These are phyloP conservation scores for Coemansia guatemalensis DNA, from an alignment of 192 early-diverging fungal genomes.

Conservation along the genomic window DNA sequence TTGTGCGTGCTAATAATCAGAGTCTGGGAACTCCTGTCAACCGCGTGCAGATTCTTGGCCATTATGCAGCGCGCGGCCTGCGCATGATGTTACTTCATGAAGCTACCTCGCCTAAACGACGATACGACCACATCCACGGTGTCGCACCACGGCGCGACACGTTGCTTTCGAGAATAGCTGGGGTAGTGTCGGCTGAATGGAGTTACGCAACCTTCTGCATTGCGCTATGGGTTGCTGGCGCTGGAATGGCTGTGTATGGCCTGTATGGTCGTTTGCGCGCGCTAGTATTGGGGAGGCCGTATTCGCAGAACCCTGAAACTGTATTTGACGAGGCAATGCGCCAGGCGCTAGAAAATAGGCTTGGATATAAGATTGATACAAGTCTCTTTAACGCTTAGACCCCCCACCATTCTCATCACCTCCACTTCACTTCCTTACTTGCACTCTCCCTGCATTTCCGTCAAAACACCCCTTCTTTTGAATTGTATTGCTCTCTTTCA, in stretches of 20 bases:
- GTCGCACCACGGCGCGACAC: slow-evolving; percentile 20
- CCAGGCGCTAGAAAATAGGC: slow-evolving; percentile 64
- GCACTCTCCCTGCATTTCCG: not conserved
- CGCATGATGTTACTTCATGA: slow-evolving; percentile 50
- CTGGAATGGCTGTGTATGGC: slow-evolving; percentile 42
- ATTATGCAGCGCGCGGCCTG: slow-evolving; percentile 66
- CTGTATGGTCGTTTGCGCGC: slow-evolving; percentile 25
- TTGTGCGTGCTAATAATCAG: slow-evolving; percentile 84
- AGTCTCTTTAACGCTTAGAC: slow-evolving; percentile 70
- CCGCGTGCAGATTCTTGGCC: slow-evolving; percentile 81
- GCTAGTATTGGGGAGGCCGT: slow-evolving; percentile 19
- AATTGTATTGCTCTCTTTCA: not conserved
- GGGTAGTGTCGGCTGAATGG: slow-evolving; percentile 31
- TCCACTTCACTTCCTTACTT: not conserved
- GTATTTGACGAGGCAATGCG: slow-evolving; percentile 73
- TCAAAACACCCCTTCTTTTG: too few relatives aligned
- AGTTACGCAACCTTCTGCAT: slow-evolving; percentile 43
- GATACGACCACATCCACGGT: slow-evolving; percentile 15
- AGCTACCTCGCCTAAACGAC: slow-evolving; percentile 16
- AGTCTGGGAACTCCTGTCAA: slow-evolving; percentile 83
- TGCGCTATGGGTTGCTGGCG: slow-evolving; percentile 46
- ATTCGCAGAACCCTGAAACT: slow-evolving; percentile 64
- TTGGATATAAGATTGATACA: slow-evolving; percentile 78
- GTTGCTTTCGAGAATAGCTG: slow-evolving; percentile 9
- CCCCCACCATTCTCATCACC: not conserved